These are phyloP conservation scores for Talaromyces sp. DNA, from an alignment of 2,329 filamentous ascomycete genomes.

Conservation along the genomic window DNA sequence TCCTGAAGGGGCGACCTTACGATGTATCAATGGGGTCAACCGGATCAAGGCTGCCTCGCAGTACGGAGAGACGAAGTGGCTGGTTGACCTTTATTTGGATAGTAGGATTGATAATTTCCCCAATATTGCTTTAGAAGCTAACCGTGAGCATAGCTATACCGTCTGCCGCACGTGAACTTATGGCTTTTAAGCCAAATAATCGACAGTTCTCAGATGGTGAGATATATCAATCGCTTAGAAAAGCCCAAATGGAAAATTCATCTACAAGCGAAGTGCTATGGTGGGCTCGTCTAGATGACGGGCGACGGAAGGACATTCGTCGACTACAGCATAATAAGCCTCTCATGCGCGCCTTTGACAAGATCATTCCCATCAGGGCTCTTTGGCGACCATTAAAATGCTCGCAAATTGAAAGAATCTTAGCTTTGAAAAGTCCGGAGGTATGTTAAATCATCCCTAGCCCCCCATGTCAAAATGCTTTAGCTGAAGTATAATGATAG, in stretches of 20 bases:
- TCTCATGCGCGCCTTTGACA: conserved; percentile 1
- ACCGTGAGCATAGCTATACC: no score
- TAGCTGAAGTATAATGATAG: no score
- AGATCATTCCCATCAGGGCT: conserved; percentile 4
- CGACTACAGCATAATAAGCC: conserved; percentile 1
- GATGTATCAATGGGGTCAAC: no score
- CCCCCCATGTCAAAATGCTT: no score
- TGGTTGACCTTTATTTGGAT: not conserved
- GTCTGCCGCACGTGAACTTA: no score
- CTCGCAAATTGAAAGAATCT: conserved; percentile 10
- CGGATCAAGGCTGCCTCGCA: not conserved
- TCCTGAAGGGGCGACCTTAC: no score
- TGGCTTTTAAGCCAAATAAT: conserved; percentile 8
- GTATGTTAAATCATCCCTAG: not conserved
- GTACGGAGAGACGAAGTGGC: not conserved
- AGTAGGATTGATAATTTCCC: not conserved
- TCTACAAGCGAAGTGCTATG: conserved; percentile 1
- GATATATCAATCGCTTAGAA: conserved; percentile 12
- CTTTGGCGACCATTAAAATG: conserved; percentile 7
- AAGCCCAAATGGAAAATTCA: conserved; percentile 5
- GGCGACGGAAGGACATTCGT: conserved; percentile 9
- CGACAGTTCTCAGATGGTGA: conserved; percentile 12
- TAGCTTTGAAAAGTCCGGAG: conserved; percentile 8
- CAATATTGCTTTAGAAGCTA: not conserved
- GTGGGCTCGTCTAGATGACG: conserved; percentile 5